Percentiles rank a stretch among this genome's conserved stretches.
These are phyloP conservation scores for Hypoxylon sp. DNA, from an alignment of 2,329 filamentous ascomycete genomes.

Conservation along the genomic window DNA sequence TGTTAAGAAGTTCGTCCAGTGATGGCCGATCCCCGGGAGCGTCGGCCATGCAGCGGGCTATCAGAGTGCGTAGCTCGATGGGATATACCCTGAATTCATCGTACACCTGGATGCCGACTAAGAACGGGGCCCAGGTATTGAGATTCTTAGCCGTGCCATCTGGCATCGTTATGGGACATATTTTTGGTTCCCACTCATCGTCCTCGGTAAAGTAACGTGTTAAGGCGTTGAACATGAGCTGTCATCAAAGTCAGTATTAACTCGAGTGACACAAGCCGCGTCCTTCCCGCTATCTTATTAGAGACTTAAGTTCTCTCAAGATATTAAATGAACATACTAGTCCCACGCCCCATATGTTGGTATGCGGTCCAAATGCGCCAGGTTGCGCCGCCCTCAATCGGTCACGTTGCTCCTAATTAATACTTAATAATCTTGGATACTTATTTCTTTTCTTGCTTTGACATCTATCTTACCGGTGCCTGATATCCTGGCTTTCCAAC, in stretches of 20 bases:
- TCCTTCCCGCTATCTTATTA: background rate
- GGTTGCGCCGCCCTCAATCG: slow-evolving; percentile 4
- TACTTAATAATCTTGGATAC: slow-evolving; percentile 2
- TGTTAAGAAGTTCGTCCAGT: slow-evolving; percentile 23
- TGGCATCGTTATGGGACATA: slow-evolving; percentile 28
- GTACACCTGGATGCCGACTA: slow-evolving; percentile 26
- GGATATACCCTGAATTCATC: slow-evolving; percentile 19
- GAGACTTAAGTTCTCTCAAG: background rate
- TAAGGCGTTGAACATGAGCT: slow-evolving; percentile 38
- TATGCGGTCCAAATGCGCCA: slow-evolving; percentile 33
- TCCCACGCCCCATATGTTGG: slow-evolving; percentile 38
- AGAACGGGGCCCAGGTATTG: slow-evolving; percentile 35
- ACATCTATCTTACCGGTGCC: slow-evolving; percentile 26
- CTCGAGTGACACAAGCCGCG: background rate
- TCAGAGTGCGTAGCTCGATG: slow-evolving; percentile 26
- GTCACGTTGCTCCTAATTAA: slow-evolving; percentile 33
- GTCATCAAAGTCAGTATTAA: slow-evolving; percentile 6
- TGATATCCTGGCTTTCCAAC: slow-evolving; percentile 35
- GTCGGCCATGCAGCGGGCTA: slow-evolving; percentile 41
- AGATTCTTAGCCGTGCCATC: slow-evolving; percentile 21
- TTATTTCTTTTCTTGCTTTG: background rate
- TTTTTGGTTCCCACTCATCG: slow-evolving; percentile 32
- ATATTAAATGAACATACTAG: slow-evolving; percentile 22
- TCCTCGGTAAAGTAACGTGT: slow-evolving; percentile 29
- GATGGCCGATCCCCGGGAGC: slow-evolving; percentile 24